Evolutionary conservation across 1,284 basidiomycete species (phyloP).

Genomic region (Ganoderma sinense): DNA sequence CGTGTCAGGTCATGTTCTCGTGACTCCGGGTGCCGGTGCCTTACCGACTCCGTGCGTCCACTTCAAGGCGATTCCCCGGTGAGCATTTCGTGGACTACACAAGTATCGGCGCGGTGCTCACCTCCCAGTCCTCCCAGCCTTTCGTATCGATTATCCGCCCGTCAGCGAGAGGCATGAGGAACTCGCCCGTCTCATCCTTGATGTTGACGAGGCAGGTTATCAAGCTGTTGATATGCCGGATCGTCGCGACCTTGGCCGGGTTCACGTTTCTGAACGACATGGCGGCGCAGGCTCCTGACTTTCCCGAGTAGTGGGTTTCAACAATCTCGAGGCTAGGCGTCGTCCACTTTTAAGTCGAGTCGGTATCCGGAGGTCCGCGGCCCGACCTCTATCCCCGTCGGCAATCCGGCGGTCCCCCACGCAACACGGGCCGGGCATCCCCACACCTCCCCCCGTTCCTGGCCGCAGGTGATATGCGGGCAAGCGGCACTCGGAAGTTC

Average conservation of each 20-base stretch:
- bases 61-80: slow-evolving; percentile 29
- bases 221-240: slow-evolving; percentile 52
- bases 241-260: slow-evolving; percentile 39
- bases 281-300: background rate
- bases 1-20: slow-evolving; percentile 5
- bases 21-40: slow-evolving; percentile 2
- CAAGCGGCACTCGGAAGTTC: background rate
- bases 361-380: background rate
- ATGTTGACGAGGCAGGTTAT: slow-evolving; percentile 68
- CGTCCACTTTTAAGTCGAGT: background rate
- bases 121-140: slow-evolving; percentile 73
- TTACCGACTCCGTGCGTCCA: slow-evolving; percentile 68
- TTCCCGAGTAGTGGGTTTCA: background rate
- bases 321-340: background rate
- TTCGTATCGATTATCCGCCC: slow-evolving; percentile 72
- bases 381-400: background rate
- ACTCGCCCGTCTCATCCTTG: slow-evolving; percentile 65
- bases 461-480: background rate
- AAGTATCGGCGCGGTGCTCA: slow-evolving; percentile 28
- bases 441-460: slow-evolving; percentile 7
- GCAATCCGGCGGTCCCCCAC: background rate
- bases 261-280: slow-evolving; percentile 21
- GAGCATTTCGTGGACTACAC: background rate
- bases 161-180: slow-evolving; percentile 60
- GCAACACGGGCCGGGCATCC: background rate